Conservation (phyloP, 208 protist genomes). For the Trypanosoma mega region DNA sequence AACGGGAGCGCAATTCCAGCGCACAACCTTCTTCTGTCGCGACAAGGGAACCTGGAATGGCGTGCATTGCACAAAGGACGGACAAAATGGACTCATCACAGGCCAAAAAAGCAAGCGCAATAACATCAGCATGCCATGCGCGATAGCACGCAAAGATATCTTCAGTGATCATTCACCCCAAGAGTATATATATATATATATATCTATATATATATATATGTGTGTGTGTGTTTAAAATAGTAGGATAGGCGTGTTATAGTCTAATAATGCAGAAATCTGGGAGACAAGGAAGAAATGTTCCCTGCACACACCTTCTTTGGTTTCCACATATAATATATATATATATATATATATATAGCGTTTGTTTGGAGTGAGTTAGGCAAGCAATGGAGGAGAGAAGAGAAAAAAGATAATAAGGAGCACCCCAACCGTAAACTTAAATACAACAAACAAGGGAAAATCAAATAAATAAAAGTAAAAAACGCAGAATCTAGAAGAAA, state of each 20-base stretch:
- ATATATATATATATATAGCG: no score
- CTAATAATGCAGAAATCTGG: no score
- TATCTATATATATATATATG: no score
- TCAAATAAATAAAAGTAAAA: conserved; percentile 15
- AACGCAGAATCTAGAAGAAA: not conserved
- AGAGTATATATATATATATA: no score
- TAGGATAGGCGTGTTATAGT: no score
- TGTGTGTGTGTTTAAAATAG: no score
- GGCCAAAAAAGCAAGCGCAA: conserved; percentile 33
- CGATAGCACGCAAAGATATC: conserved; percentile 23
- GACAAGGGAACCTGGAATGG: conserved; percentile 20
- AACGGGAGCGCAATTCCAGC: conserved; percentile 3
- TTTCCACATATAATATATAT: no score
- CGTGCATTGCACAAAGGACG: conserved; percentile 42
- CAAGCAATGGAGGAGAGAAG: conserved; percentile 7
- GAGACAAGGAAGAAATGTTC: no score
- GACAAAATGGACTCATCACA: conserved; percentile 30
- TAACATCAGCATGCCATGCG: conserved; percentile 13
- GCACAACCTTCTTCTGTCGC: not conserved
- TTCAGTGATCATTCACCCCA: conserved; percentile 17
- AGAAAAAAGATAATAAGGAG: not conserved
- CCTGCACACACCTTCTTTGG: no score
- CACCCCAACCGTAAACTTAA: not conserved
- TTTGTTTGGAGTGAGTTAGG: no score
- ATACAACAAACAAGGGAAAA: not conserved